A percentile compares a stretch with the other conserved stretches of the same genome.
Evolutionary conservation across 2,329 filamentous ascomycete species (phyloP).

Genomic region (Fusarium illudens): DNA sequence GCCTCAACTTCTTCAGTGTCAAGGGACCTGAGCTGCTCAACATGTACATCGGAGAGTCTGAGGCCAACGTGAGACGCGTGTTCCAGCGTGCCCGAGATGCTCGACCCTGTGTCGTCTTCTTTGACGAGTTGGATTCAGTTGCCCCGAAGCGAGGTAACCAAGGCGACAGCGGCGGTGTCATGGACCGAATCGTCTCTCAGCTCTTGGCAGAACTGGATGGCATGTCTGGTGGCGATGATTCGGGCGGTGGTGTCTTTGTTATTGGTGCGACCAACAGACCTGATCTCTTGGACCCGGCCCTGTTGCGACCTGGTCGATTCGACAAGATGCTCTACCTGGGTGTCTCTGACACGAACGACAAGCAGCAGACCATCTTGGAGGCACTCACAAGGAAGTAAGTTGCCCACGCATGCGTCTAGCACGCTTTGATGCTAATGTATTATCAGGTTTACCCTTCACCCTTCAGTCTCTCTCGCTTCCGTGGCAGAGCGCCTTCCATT

Average conservation of each 20-base stretch:
- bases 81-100: slow-evolving; percentile 89
- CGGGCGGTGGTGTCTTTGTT: slow-evolving; percentile 90
- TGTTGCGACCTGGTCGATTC: slow-evolving; percentile 89
- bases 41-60: slow-evolving; percentile 96
- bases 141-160: slow-evolving; percentile 97
- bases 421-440: slow-evolving; percentile 8
- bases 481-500: slow-evolving; percentile 85
- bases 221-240: slow-evolving; percentile 92
- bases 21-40: slow-evolving; percentile 92
- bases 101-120: slow-evolving; percentile 89
- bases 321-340: slow-evolving; percentile 99
- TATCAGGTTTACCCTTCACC: slow-evolving; percentile 83
- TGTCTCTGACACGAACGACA: slow-evolving; percentile 95
- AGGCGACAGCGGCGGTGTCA: slow-evolving; percentile 95
- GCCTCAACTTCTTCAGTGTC: slow-evolving; percentile 92
- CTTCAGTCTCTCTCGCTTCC: slow-evolving; percentile 75
- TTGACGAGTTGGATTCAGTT: slow-evolving; percentile 91
- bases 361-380: slow-evolving; percentile 93
- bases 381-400: slow-evolving; percentile 92
- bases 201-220: slow-evolving; percentile 94
- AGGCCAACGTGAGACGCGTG: slow-evolving; percentile 88
- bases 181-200: slow-evolving; percentile 97
- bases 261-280: slow-evolving; percentile 96
- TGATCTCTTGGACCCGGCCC: slow-evolving; percentile 88
- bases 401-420: background rate